Base-by-base conservation (phyloP, 768 basidiomycete species). In the Trametes maxima region DNA sequence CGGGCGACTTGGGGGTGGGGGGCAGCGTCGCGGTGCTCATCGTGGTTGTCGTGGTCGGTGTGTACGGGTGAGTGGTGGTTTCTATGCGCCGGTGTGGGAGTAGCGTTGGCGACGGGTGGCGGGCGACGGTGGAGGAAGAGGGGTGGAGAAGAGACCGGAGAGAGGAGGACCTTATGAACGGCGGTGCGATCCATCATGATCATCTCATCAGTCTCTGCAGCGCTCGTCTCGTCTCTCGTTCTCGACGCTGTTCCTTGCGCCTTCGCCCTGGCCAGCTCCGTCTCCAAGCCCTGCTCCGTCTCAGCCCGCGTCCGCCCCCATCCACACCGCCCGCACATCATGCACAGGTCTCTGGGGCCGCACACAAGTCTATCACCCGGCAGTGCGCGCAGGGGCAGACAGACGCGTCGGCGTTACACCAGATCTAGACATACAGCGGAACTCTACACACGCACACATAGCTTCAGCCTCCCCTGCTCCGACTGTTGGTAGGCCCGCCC, bases 1-100 rank as follows among this genome's bases (percentile, higher is more conserved):
- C 76, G 28, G 80, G 81, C 13, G 82, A 79, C 17, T 73, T 68
- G 40, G 75, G 75, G 12, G 56, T 59, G 16, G 61, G 61, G 10
- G 64, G 64, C 22, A 63, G 28, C 14, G 56, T 25, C 14, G 17
- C 47, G 47, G 57, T 53, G 55, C 54, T 60, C 66, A 65, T 67
- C 33, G 51, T 55, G 16, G 60, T 22, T 11, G 24, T 37, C 19
- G 24, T 19, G 14, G 24, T 16, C 40, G 22, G 42, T 13, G 35
- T 37, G 33, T 17, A 35, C 0, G 1, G 37, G 53, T 46, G 28
- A 37, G 40, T 19, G n/a, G 16, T 51, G 39, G n/a, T 13, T 53
- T 22, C 22, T 19, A 45, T 14, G 22, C 28, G 28, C 28, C 28
- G 3, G 28, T 3, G 28, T 33, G 28, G 22, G 35, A 7, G 24